A percentile compares a stretch with the other conserved stretches of the same genome.
Evolutionary conservation across 148 eudicot species (phyloP).

Genomic region (Rhododendron griersonianum): DNA sequence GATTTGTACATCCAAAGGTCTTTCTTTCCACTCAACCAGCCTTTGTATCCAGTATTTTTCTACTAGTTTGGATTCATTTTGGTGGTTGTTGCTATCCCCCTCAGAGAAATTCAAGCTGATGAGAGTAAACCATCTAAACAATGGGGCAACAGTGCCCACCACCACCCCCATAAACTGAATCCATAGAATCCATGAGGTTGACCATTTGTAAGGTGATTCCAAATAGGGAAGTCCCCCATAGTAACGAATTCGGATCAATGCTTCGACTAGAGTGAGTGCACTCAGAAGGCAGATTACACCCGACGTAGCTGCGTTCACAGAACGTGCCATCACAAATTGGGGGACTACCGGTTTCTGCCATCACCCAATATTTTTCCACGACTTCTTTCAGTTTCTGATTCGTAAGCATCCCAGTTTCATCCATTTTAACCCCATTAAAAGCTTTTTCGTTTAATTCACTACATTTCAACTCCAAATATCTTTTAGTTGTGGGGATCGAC

Average conservation of each 20-base stretch:
- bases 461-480: slow-evolving; percentile 12
- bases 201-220: slow-evolving; percentile 20
- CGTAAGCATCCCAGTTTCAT: background rate
- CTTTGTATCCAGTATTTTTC: slow-evolving; percentile 24
- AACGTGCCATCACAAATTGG: slow-evolving; percentile 30
- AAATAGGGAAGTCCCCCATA: background rate
- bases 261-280: slow-evolving; percentile 13
- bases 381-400: slow-evolving; percentile 10
- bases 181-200: slow-evolving; percentile 10
- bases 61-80: slow-evolving; percentile 4
- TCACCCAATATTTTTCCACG: slow-evolving; percentile 22
- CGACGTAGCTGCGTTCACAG: slow-evolving; percentile 11
- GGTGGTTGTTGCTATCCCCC: background rate
- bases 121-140: slow-evolving; percentile 21
- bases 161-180: slow-evolving; percentile 19
- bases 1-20: background rate
- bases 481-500: slow-evolving; percentile 12
- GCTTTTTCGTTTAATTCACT: background rate
- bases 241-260: background rate
- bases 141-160: slow-evolving; percentile 21
- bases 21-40: slow-evolving; percentile 19
- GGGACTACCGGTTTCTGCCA: slow-evolving; percentile 29
- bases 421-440: no score
- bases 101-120: background rate
- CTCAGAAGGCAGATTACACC: slow-evolving; percentile 11